These are phyloP conservation scores for Penicillium coprophilum DNA, from an alignment of 495 filamentous ascomycete species.

Conservation along the genomic window DNA sequence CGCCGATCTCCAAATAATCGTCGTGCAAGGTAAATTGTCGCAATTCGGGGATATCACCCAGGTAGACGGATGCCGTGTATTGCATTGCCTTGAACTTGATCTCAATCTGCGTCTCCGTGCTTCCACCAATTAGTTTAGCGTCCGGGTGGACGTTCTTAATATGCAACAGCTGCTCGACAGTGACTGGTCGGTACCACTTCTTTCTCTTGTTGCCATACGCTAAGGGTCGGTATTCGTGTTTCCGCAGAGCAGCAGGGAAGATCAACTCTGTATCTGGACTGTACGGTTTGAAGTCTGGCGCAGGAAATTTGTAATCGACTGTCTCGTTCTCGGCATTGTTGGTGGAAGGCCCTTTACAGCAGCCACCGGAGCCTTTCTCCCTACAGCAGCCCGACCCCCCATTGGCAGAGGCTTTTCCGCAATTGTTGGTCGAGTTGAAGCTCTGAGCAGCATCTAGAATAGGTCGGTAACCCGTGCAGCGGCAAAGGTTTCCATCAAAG, in stretches of 20 bases:
- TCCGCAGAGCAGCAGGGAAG: slow-evolving; percentile 81
- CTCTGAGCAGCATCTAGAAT: slow-evolving; percentile 88
- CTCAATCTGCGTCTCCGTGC: slow-evolving; percentile 96
- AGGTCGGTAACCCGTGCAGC: slow-evolving; percentile 92
- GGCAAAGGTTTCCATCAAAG: slow-evolving; percentile 86
- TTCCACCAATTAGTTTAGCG: slow-evolving; percentile 93
- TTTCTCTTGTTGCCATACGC: slow-evolving; percentile 94
- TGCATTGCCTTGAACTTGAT: slow-evolving; percentile 96
- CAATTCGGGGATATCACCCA: slow-evolving; percentile 90
- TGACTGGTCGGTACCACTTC: slow-evolving; percentile 89
- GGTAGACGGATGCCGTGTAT: slow-evolving; percentile 85
- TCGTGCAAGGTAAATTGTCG: slow-evolving; percentile 75
- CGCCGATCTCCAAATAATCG: slow-evolving; percentile 81
- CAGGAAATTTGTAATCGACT: slow-evolving; percentile 29
- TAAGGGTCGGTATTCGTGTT: slow-evolving; percentile 77
- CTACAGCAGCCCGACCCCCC: slow-evolving; percentile 56
- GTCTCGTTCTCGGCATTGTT: slow-evolving; percentile 16
- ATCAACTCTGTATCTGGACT: slow-evolving; percentile 92
- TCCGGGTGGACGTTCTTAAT: slow-evolving; percentile 84
- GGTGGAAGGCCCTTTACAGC: slow-evolving; percentile 37
- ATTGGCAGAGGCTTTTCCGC: slow-evolving; percentile 45
- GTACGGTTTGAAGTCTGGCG: slow-evolving; percentile 81
- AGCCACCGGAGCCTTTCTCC: slow-evolving; percentile 45
- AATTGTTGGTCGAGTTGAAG: slow-evolving; percentile 41
- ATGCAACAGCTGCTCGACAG: slow-evolving; percentile 80